These are phyloP conservation scores for Biscogniauxia sp. DNA, from an alignment of 2,329 filamentous ascomycete species.

Conservation along the genomic window DNA sequence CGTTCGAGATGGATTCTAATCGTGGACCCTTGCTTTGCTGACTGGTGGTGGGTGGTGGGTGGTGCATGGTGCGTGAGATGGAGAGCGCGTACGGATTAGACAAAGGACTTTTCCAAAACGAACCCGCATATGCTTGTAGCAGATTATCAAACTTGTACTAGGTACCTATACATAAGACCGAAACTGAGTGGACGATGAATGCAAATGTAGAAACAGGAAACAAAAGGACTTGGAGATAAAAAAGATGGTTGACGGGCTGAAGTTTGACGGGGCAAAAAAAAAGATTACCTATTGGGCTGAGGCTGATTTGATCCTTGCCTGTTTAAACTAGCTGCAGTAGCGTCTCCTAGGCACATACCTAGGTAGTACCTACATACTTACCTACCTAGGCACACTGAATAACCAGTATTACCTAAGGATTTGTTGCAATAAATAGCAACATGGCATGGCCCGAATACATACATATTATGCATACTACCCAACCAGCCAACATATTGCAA, in stretches of 20 bases:
- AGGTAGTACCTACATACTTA: no score
- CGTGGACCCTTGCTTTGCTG: not conserved
- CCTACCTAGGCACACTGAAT: not conserved
- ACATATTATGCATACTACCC: not conserved
- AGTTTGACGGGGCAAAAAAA: not conserved
- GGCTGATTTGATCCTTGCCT: constrained; percentile 2
- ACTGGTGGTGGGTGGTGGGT: not conserved
- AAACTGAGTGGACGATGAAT: not conserved
- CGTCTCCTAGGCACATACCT: no score
- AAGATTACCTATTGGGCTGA: not conserved
- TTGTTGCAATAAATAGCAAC: not conserved
- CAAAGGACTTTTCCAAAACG: not conserved
- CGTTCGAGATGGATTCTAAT: not conserved
- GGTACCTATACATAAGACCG: no score
- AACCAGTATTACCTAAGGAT: not conserved
- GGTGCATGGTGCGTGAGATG: no score
- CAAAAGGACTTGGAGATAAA: not conserved
- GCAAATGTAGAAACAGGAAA: not conserved
- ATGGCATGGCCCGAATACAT: not conserved
- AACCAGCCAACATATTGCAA: not conserved
- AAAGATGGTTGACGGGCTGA: not conserved
- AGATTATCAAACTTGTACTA: no score
- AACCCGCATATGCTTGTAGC: not conserved
- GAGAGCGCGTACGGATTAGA: not conserved
- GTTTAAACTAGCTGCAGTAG: not conserved